These are phyloP conservation scores for Setaria italica DNA, from an alignment of 202 grass and related monocot species.

Conservation along the genomic window DNA sequence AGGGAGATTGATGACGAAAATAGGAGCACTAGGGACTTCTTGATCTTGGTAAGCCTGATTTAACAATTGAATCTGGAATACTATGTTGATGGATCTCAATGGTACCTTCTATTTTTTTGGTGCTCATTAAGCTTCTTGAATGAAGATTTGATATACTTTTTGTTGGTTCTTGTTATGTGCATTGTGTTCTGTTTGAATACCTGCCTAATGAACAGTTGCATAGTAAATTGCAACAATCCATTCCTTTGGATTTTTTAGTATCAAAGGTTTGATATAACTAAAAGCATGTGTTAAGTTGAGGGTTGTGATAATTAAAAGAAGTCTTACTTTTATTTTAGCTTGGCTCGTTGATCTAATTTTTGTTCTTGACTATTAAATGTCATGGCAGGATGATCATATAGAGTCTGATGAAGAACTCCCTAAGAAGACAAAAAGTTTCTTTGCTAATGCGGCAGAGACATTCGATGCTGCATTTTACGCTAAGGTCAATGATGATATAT, in stretches of 20 bases:
- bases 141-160: constrained; percentile 25
- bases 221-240: not conserved
- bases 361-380: constrained; percentile 39
- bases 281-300: not conserved
- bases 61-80: constrained; percentile 30
- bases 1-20: constrained; percentile 94
- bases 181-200: constrained; percentile 26
- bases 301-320: not conserved
- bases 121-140: constrained; percentile 6
- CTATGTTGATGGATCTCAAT: constrained; percentile 18
- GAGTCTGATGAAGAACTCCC: constrained; percentile 87
- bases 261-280: constrained; percentile 14
- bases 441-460: constrained; percentile 74
- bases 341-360: not conserved
- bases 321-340: not conserved
- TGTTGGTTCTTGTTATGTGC: constrained; percentile 7
- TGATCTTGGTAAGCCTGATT: constrained; percentile 80
- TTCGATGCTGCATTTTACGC: constrained; percentile 97
- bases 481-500: constrained; percentile 96
- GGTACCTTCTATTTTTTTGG: constrained; percentile 1
- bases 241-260: not conserved
- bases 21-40: constrained; percentile 81
- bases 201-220: not conserved
- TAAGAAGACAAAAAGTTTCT: constrained; percentile 90
- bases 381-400: constrained; percentile 86